phyloP scores from a whole-genome alignment of 495 filamentous ascomycete genomes.

The Darksidea phi region DNA sequence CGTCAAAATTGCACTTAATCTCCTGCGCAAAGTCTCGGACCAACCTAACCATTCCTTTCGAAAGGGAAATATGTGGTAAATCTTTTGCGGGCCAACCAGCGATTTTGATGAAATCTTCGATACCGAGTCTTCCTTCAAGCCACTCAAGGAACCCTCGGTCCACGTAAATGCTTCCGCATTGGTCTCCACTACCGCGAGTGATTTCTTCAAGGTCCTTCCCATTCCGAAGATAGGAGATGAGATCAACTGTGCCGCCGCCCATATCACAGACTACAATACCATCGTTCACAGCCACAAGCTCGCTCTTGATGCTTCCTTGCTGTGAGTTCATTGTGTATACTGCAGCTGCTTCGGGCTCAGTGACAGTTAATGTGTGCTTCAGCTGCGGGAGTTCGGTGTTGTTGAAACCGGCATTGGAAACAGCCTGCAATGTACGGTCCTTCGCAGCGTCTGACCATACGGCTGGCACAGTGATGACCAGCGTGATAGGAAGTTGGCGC shows the following conservation, averaged over 20 bases:
- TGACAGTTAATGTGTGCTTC: too few relatives aligned
- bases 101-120: too few relatives aligned
- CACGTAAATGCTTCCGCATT: constrained; percentile 1
- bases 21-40: too few relatives aligned
- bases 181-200: background rate
- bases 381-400: background rate
- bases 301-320: background rate
- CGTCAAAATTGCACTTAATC: too few relatives aligned
- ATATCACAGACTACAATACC: constrained; percentile 9
- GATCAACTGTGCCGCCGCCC: constrained; percentile 24
- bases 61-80: background rate
- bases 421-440: constrained; percentile 16
- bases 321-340: background rate
- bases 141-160: too few relatives aligned
- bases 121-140: constrained; percentile 1
- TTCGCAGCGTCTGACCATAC: constrained; percentile 25
- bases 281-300: background rate
- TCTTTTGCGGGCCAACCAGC: background rate
- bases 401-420: background rate
- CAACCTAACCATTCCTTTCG: too few relatives aligned
- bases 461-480: constrained; percentile 26
- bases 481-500: too few relatives aligned
- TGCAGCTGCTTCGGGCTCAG: constrained; percentile 17
- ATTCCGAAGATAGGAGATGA: constrained; percentile 19
- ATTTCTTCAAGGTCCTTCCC: background rate